These are phyloP conservation scores for Cicer pinnatifidum DNA, from an alignment of 306 rosid genomes.

Conservation along the genomic window DNA sequence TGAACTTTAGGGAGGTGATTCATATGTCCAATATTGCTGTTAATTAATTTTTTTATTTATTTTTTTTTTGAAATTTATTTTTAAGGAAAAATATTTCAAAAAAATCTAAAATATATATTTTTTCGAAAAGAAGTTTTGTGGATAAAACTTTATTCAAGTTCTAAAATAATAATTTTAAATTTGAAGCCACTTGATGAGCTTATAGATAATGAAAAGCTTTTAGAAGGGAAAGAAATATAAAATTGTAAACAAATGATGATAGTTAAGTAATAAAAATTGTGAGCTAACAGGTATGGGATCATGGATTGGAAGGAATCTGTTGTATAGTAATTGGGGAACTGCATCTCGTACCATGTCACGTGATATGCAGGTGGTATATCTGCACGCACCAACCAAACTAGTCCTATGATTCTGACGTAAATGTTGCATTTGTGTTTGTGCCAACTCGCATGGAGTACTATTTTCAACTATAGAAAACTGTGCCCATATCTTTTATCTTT, in stretches of 20 bases:
- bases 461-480: neutral
- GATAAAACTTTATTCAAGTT: neutral
- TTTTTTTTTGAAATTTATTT: too few species aligned
- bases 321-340: neutral
- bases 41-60: too few species aligned
- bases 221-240: neutral
- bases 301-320: neutral
- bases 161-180: neutral
- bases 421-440: constrained; percentile 40
- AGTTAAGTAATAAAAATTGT: constrained; percentile 21
- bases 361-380: constrained; percentile 16
- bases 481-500: neutral
- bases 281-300: constrained; percentile 8
- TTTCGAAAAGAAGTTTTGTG: neutral
- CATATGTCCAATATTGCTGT: too few species aligned
- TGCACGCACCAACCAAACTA: constrained; percentile 36
- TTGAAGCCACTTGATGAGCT: constrained; percentile 16
- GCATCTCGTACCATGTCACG: constrained; percentile 27
- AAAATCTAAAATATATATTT: too few species aligned
- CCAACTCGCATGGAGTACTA: neutral
- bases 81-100: too few species aligned
- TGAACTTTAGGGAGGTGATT: too few species aligned
- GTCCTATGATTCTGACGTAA: constrained; percentile 8
- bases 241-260: neutral
- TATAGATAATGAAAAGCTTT: neutral